Evolutionary conservation across 176 grass and related monocot genomes (phyloP).

Genomic region (Rhynchospora tenuis): DNA sequence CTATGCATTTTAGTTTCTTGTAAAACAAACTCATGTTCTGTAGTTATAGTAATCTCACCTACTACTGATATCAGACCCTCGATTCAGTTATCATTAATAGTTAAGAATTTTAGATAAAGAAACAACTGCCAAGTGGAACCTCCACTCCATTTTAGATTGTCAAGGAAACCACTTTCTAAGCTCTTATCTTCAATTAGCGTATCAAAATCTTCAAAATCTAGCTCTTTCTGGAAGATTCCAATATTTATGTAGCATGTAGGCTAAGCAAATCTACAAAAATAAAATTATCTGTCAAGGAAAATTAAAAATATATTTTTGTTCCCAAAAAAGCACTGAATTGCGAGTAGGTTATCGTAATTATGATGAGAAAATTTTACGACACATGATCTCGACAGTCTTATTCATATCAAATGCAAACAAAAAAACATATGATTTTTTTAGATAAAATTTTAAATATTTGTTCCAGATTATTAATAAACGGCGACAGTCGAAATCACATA

Average conservation of each 20-base stretch:
- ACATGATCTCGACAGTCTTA: too few species aligned
- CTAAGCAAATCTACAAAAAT: background rate
- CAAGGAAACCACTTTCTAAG: background rate
- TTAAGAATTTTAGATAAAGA: background rate
- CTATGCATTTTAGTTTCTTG: background rate
- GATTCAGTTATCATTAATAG: background rate
- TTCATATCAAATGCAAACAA: too few species aligned
- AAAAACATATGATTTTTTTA: too few species aligned
- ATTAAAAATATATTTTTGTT: background rate
- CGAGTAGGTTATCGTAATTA: too few species aligned
- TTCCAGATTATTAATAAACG: too few species aligned
- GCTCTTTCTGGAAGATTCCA: background rate
- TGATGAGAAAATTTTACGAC: too few species aligned
- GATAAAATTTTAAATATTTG: too few species aligned
- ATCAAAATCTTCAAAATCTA: background rate
- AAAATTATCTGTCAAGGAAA: background rate
- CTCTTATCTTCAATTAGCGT: background rate
- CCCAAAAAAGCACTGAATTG: background rate
- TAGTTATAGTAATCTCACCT: background rate
- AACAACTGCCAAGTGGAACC: background rate
- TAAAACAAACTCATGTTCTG: background rate
- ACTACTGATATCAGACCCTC: background rate
- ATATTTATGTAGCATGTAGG: background rate
- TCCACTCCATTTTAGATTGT: background rate
- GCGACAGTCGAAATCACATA: too few species aligned